Base-by-base conservation (phyloP, 2,329 filamentous ascomycete species). In the Blumeria hordei region DNA sequence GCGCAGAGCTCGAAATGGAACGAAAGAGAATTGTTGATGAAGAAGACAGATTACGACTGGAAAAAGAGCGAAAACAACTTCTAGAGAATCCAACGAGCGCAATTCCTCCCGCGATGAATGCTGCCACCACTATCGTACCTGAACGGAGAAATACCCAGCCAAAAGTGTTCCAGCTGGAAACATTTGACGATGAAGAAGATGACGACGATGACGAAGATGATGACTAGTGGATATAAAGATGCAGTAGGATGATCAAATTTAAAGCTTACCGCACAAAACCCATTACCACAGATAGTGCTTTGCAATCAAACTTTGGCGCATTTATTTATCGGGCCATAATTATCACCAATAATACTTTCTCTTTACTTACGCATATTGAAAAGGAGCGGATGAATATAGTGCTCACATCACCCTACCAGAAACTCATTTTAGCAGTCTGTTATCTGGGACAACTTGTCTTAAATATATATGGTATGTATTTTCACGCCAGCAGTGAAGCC, bases 151-250 rank as follows among this genome's bases (percentile, higher is more conserved):
- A 28, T 8, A 68, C 70, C 58, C 64, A 66, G 57, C 66, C 67
- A 44, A 64, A 64, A 58, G 62, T 65, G 33, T 69, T 70, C 54
- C 60, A 70, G 55, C 66, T 66, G 56, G 64, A 71, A 61, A 67
- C 67, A 56, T 67, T 68, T 55, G 69, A 71, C 55, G 68, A 69
- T 54, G 67, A 69, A 28, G 64, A 66, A 50, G 63, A 65, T 36
- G 61, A 62, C 35, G 54, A 58, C 3, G 34, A 53, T 53, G 18
- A 39, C 8, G 51, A 21, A 32, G 14, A 50, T n/a, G n/a, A 32
- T 28, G 3, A 50, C 28, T 34, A 32, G 9, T 11, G 45, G 6
- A 6, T 6, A 21, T 33, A 21, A 33, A 1, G 21, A 6, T 49
- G 28, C 28, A 49, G 45, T 5, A 28, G 21, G 21, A 28, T 28